Evolutionary conservation across 495 filamentous ascomycete genomes (phyloP), one percentile per base, ranked within the genome.

Genomic region (Schizothecium vesticola): DNA sequence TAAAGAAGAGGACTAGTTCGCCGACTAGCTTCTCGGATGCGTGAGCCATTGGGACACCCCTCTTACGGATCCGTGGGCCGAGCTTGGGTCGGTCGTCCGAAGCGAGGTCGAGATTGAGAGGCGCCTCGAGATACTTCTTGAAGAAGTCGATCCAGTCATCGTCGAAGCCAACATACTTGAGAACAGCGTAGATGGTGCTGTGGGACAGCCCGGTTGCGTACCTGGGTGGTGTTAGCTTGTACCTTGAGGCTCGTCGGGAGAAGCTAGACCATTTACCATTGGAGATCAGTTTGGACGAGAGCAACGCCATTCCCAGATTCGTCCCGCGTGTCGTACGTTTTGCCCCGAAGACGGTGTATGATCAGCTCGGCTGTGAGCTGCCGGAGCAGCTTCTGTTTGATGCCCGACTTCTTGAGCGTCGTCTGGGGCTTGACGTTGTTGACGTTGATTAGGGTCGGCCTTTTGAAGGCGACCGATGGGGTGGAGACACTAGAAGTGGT

Each of bases 21-120:
- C 87, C 87, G 29, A 89, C 82, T 55, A 87, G 75, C 64, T 88
- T 85, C 24, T 87, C 86, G 22, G 89, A 78, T 10, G 82, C 80
- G 72, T 91, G 88, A 23, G 85, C 84, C 75, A 89, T 88, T 2
- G 88, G 88, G 12, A 90, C 79, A 7, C 89, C 89, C 16, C 85
- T 77, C 66, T 78, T 83, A 21, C 88, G 84, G 3, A 77, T 75
- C 28, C 80, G 82, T 6, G 28, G 80, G 59, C 69, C 76, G 11
- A 63, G 68, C 67, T 69, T 43, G 65, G 64, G 43, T 3, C 80
- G 76, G 56, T 77, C 73, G 6, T 82, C 77, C 0, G 86, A 85
- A 36, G 87, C 85, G 3, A 81, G 76, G 56, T 76, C 75, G 56
- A 91, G 86, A 59, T 84, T 86, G 24, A 91, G 74, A 0, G 89